Evolutionary conservation across 2,329 filamentous ascomycete genomes (phyloP), one percentile per base, ranked within the genome.

Genomic region (Aureobasidium sp.): DNA sequence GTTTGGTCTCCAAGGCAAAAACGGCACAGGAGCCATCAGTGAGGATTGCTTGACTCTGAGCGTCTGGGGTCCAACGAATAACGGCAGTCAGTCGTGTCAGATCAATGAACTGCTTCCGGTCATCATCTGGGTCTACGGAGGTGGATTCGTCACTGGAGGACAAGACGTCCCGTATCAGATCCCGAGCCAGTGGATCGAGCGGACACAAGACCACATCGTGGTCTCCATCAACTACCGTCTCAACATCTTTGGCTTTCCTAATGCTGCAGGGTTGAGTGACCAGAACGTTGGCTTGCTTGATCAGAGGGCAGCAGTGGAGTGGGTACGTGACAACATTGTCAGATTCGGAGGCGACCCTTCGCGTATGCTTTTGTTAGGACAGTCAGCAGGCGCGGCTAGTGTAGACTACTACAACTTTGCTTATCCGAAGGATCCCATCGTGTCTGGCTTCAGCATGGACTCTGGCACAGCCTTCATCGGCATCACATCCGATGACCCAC

Each of bases 231-330:
- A 71, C 66, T 76, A 76, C 64, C 72, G 75, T 3, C n/a, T 75
- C 37, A 75, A 74, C 60, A 73, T 78, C 57, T 77, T 79, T 61
- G 76, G 76, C 6, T 78, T 76, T 63, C 71, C 74, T 0, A 70
- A 71, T 12, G 73, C 74, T 17, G 68, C 71, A 5, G 71, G 69
- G 5, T 55, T 71, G 1, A 59, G 39, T 5, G 48, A 65, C 61
- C 70, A 75, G 49, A 84, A 84, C 63, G 67, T 81, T 2, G 82
- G 80, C 1, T 69, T 84, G 6, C 73, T 78, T 5, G 82, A 86
- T 66, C 82, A 85, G 66, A 76, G 82, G 1, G 66, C 77, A 15
- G 80, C 59, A 0, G 67, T 84, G 0, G 77, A 83, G 68, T 84
- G 82, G 82, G 70, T 81, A 0, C 73, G 73, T 3, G 72, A 77